These are phyloP conservation scores for Amorphotheca resinae DNA, from an alignment of 495 filamentous ascomycete species.

Conservation along the genomic window DNA sequence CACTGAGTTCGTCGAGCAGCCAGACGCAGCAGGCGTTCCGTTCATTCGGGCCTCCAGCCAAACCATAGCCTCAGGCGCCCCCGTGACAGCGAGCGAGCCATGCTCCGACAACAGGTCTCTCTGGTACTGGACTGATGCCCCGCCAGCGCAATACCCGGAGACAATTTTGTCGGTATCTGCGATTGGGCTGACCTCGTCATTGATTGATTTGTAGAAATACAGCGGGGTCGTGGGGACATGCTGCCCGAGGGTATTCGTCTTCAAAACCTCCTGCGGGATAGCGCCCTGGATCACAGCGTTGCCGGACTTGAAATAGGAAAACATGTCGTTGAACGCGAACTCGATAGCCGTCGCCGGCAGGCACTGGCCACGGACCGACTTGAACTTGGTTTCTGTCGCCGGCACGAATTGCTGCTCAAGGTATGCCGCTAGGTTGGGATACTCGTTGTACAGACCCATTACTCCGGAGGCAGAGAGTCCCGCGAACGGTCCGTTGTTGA, in stretches of 20 bases:
- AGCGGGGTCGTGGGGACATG: conserved; percentile 33
- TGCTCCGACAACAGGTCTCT: conserved; percentile 20
- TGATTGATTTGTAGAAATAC: conserved; percentile 37
- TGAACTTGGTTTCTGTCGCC: conserved; percentile 20
- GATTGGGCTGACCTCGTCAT: conserved; percentile 31
- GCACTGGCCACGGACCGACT: conserved; percentile 19
- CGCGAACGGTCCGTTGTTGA: conserved; percentile 3
- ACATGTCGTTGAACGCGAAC: conserved; percentile 27
- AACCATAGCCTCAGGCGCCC: neutral
- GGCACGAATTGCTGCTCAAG: neutral
- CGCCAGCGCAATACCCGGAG: conserved; percentile 24
- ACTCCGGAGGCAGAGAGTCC: neutral
- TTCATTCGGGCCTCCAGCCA: neutral
- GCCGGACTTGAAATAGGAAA: conserved; percentile 28
- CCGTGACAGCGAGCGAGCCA: neutral
- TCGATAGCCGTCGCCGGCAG: conserved; percentile 16
- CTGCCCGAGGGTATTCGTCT: conserved; percentile 28
- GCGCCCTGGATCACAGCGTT: conserved; percentile 16
- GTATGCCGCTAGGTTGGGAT: neutral
- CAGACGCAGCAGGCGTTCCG: neutral
- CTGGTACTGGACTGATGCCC: conserved; percentile 27
- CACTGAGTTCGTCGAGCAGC: neutral
- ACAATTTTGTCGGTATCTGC: conserved; percentile 32
- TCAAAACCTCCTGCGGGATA: conserved; percentile 14
- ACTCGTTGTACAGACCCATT: neutral